Evolutionary conservation across 164 flowering plant species (phyloP).

Genomic region (Stephania yunnanensis): DNA sequence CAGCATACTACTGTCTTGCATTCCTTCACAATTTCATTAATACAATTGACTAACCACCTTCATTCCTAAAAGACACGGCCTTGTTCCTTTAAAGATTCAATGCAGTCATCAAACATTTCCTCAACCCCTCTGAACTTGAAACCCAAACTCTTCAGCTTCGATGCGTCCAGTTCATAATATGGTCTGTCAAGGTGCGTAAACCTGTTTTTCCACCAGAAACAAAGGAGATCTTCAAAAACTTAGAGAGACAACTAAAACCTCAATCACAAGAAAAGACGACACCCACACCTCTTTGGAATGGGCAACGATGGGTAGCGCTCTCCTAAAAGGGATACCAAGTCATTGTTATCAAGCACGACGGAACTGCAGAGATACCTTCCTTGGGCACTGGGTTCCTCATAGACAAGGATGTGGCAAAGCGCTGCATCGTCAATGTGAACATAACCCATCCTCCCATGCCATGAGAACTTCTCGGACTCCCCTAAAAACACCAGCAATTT

Average conservation of each 20-base stretch:
- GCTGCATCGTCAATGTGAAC: slow-evolving; percentile 95
- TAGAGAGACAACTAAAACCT: no score
- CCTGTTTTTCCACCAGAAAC: slow-evolving; percentile 23
- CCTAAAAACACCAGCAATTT: slow-evolving; percentile 33
- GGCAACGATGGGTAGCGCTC: slow-evolving; percentile 55
- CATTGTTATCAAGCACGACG: slow-evolving; percentile 46
- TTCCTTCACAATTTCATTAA: no score
- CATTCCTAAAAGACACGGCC: slow-evolving; percentile 35
- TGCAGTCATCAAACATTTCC: slow-evolving; percentile 87
- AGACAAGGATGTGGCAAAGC: slow-evolving; percentile 63
- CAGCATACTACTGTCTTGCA: no score
- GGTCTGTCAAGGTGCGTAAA: slow-evolving; percentile 43
- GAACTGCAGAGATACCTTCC: slow-evolving; percentile 85
- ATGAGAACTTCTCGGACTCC: slow-evolving; percentile 47
- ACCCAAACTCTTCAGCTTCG: slow-evolving; percentile 59
- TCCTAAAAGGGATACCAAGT: slow-evolving; percentile 42
- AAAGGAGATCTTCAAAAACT: no score
- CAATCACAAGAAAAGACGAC: neutral
- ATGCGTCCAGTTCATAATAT: slow-evolving; percentile 54
- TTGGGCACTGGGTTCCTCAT: slow-evolving; percentile 42
- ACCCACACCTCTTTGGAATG: slow-evolving; percentile 49
- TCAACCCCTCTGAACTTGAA: slow-evolving; percentile 63
- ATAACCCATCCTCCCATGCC: slow-evolving; percentile 91
- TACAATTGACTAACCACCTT: neutral
- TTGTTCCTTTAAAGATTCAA: slow-evolving; percentile 53